Evolutionary conservation across 176 grass and related monocot genomes (phyloP), one percentile per base, ranked within the genome.

Genomic region (Ananas comosus): DNA sequence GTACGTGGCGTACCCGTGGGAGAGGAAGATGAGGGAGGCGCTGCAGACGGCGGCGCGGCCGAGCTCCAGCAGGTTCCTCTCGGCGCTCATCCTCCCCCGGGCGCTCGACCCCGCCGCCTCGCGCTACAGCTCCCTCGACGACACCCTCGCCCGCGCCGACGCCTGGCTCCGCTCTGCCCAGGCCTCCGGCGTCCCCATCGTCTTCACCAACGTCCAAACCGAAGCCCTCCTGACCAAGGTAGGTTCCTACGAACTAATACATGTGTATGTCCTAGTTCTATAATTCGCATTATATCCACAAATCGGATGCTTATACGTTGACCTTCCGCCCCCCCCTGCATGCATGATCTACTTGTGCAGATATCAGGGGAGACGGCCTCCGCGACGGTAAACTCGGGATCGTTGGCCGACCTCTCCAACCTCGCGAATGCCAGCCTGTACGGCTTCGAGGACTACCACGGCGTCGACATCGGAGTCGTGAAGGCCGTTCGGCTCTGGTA

Each of bases 171-270:
- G 53, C 42, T 90, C 91, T 1, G 77, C 91, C 1, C 72, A 80
- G 70, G 73, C 49, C 23, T 80, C 84, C 0, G 87, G 91, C 10
- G 65, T 87, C 58, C 91, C 91, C 21, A 66, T 95, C n/a, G 21
- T 78, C 10, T 75, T 87, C 82, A 81, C 87, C 50, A 87, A 73
- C 49, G 64, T 93, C 63, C 90, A 93, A 71, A 89, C 80, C 1
- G 90, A 93, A 80, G 83, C 86, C 64, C 80, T 93, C 51, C 90
- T 93, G 23, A 93, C 83, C 49, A 93, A 93, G 86, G 90, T 93
- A 80, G 4, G n/a, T 70, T 48, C 64, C 54, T 33, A 61, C 63
- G 23, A 29, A 69, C 11, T 47, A 63, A 70, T 50, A 24, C 12
- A 16, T 27, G 50, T 1, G 9, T 2, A 22, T 1, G 8, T 71